Percentiles rank a stretch among this genome's conserved stretches.
Evolutionary conservation across 441 rosid genomes (phyloP).

Genomic region (Oxalis stricta): DNA sequence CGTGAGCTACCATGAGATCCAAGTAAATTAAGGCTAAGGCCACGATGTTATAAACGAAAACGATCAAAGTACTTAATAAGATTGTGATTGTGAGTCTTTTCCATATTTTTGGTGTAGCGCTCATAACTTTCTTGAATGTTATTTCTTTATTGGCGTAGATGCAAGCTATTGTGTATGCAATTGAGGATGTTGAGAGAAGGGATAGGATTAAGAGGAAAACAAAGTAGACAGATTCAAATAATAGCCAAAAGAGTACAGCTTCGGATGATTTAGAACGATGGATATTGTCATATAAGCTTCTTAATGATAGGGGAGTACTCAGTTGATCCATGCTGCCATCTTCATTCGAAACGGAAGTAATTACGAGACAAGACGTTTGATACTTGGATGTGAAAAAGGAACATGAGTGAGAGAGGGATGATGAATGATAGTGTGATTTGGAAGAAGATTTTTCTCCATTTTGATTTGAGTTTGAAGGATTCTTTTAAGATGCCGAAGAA

Average conservation of each 20-base stretch:
- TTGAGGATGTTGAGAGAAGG: conserved; percentile 21
- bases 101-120: conserved; percentile 15
- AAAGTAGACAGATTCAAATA: conserved; percentile 7
- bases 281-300: no score
- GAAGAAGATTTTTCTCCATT: conserved; percentile 19
- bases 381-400: conserved; percentile 25
- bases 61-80: conserved; percentile 1
- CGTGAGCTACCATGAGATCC: background rate
- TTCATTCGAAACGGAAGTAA: background rate
- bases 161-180: conserved; percentile 18
- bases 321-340: background rate
- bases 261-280: no score
- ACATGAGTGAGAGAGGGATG: conserved; percentile 34
- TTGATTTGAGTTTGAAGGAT: conserved; percentile 26
- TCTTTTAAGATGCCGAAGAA: conserved; percentile 23
- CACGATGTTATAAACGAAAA: conserved; percentile 6
- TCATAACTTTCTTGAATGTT: conserved; percentile 11
- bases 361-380: conserved; percentile 18
- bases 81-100: conserved; percentile 21
- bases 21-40: background rate
- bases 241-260: conserved; percentile 2
- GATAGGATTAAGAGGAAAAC: conserved; percentile 11
- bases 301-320: no score
- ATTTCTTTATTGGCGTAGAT: conserved; percentile 12
- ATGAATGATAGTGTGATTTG: conserved; percentile 29